These are phyloP conservation scores for Umbelopsis ramanniana DNA, from an alignment of 192 early-diverging fungal species.

Conservation along the genomic window DNA sequence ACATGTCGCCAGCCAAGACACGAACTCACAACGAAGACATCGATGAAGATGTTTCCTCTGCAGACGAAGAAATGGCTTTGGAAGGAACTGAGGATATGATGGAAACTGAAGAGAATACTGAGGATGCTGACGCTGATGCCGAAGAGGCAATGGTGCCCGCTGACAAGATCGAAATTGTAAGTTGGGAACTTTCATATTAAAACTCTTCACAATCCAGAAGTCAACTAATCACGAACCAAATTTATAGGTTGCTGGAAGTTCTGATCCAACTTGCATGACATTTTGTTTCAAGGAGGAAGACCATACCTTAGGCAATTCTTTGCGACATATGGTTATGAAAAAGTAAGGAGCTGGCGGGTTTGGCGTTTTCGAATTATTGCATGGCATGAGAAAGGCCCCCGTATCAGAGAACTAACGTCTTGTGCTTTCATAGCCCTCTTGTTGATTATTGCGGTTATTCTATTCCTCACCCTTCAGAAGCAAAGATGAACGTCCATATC, in stretches of 20 bases:
- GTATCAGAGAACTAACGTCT: not conserved
- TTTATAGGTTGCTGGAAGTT: conserved; percentile 50
- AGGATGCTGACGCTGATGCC: conserved; percentile 35
- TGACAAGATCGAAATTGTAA: conserved; percentile 57
- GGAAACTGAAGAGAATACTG: conserved; percentile 11
- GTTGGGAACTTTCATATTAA: not conserved
- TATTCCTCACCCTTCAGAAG: conserved; percentile 96
- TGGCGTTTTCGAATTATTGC: not conserved
- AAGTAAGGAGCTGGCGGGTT: conserved; percentile 63
- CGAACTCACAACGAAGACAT: conserved; percentile 35
- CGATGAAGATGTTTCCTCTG: conserved; percentile 31
- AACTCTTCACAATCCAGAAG: not conserved
- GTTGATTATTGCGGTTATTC: conserved; percentile 96
- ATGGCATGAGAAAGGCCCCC: not conserved
- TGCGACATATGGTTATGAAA: conserved; percentile 94
- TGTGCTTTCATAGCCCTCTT: conserved; percentile 60
- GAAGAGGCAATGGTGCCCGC: conserved; percentile 36
- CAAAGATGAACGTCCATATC: conserved; percentile 89
- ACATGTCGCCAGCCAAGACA: conserved; percentile 17
- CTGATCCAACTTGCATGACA: conserved; percentile 80
- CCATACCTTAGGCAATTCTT: conserved; percentile 94
- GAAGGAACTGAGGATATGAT: not conserved
- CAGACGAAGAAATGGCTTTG: conserved; percentile 11
- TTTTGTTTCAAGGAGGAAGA: conserved; percentile 93
- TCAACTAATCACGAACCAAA: not conserved